These are phyloP conservation scores for Cytospora piceicola DNA, from an alignment of 2,329 filamentous ascomycete genomes.

Conservation along the genomic window DNA sequence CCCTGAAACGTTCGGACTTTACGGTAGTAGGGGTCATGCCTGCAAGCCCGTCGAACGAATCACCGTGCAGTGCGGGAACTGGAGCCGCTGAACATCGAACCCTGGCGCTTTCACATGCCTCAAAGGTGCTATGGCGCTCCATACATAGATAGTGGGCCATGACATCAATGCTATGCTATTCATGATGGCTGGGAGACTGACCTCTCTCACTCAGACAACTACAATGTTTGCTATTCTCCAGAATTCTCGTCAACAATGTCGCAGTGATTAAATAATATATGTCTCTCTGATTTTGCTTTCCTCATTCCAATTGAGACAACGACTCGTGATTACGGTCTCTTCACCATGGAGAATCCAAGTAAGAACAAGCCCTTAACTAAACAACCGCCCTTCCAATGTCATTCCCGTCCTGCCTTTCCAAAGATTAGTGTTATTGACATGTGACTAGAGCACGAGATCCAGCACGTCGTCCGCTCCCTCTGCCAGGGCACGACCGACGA, in stretches of 20 bases:
- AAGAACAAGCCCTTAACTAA: conserved; percentile 28
- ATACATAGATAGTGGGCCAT: conserved; percentile 13
- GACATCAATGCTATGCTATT: conserved; percentile 12
- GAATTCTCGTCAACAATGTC: background rate
- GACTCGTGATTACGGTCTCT: background rate
- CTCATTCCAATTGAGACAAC: background rate
- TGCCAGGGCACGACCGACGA: conserved; percentile 68
- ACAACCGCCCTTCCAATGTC: background rate
- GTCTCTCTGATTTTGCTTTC: background rate
- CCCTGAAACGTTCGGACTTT: no score
- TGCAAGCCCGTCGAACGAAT: no score
- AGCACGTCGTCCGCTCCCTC: conserved; percentile 67
- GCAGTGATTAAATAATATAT: background rate
- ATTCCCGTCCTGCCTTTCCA: conserved; percentile 23
- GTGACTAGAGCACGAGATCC: conserved; percentile 60
- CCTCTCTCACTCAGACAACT: background rate
- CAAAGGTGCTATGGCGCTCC: background rate
- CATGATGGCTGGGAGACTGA: background rate
- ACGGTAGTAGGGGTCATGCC: no score
- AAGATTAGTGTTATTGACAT: background rate
- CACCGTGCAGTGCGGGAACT: no score
- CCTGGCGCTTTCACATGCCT: conserved; percentile 19
- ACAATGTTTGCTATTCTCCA: background rate
- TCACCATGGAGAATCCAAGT: conserved; percentile 50
- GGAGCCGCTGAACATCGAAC: no score